These are phyloP conservation scores for Linaria vulgaris DNA, from an alignment of 257 asterid genomes.

Conservation along the genomic window DNA sequence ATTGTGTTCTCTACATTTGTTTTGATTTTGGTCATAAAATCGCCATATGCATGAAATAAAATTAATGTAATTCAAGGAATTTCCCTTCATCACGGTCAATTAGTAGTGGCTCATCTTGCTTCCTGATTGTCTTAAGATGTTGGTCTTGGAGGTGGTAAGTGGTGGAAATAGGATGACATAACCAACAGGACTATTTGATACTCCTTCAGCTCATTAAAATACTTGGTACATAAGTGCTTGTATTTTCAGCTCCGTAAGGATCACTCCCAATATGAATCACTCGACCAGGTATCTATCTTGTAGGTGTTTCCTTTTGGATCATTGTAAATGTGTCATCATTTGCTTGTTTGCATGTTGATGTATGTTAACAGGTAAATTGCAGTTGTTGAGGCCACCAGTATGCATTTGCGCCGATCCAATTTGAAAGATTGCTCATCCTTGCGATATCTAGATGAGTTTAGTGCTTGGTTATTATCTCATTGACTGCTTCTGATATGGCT, in stretches of 20 bases:
- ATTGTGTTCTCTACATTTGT: conserved; percentile 5
- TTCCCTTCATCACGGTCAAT: conserved; percentile 10
- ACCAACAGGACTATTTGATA: neutral
- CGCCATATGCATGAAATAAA: neutral
- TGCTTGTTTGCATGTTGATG: no score
- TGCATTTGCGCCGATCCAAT: no score
- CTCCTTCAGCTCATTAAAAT: neutral
- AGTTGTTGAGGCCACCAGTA: no score
- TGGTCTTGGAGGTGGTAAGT: no score
- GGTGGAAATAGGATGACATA: no score
- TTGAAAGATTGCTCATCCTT: no score
- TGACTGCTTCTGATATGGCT: neutral
- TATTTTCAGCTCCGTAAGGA: neutral
- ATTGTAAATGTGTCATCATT: no score
- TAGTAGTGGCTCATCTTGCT: no score
- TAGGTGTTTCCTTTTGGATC: no score
- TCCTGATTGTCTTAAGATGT: no score
- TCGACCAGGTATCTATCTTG: no score
- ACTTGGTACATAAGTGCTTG: neutral
- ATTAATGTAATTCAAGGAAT: neutral
- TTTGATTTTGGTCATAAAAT: neutral
- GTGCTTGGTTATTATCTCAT: neutral
- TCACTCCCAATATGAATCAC: neutral
- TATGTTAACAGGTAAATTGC: no score
- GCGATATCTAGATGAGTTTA: neutral